A percentile compares a stretch with the other conserved stretches of the same genome.
Evolutionary conservation across 306 rosid species (phyloP).

Genomic region (Pyrus betulifolia): DNA sequence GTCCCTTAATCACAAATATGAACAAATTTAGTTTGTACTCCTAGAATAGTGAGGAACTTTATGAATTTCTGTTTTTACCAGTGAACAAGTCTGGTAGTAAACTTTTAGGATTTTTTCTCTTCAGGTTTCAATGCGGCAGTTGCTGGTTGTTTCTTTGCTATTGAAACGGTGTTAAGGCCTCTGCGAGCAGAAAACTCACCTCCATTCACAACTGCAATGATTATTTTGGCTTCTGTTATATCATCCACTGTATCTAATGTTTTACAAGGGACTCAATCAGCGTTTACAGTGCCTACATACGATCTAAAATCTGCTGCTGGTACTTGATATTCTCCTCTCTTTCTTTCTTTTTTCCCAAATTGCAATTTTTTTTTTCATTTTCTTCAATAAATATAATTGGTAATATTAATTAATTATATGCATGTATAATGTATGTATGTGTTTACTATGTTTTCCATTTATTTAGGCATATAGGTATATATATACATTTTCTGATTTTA

Average conservation of each 20-base stretch:
- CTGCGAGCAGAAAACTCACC: slow-evolving; percentile 96
- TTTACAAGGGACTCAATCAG: slow-evolving; percentile 77
- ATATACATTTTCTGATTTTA: not conserved
- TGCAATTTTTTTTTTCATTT: not conserved
- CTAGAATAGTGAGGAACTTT: not conserved
- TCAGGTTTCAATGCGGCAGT: slow-evolving; percentile 98
- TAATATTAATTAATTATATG: not conserved
- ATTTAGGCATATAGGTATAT: not conserved
- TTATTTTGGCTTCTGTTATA: slow-evolving; percentile 95
- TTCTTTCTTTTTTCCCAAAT: not conserved
- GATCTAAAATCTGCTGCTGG: slow-evolving; percentile 99
- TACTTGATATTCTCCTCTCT: slow-evolving; percentile 22
- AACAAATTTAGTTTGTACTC: not conserved
- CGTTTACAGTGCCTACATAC: slow-evolving; percentile 82
- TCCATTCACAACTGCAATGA: slow-evolving; percentile 98
- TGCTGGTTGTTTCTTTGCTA: slow-evolving; percentile 98
- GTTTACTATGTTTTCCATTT: not conserved
- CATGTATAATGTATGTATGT: not conserved
- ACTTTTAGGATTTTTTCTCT: slow-evolving; percentile 22
- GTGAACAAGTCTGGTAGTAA: not conserved
- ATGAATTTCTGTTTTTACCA: not conserved
- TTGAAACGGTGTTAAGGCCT: slow-evolving; percentile 94
- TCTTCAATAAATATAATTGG: not conserved
- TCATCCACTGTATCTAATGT: slow-evolving; percentile 94
- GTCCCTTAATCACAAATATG: not conserved